Conservation (phyloP, 352 stramenopile species). For the Globisporangium echinulatum region DNA sequence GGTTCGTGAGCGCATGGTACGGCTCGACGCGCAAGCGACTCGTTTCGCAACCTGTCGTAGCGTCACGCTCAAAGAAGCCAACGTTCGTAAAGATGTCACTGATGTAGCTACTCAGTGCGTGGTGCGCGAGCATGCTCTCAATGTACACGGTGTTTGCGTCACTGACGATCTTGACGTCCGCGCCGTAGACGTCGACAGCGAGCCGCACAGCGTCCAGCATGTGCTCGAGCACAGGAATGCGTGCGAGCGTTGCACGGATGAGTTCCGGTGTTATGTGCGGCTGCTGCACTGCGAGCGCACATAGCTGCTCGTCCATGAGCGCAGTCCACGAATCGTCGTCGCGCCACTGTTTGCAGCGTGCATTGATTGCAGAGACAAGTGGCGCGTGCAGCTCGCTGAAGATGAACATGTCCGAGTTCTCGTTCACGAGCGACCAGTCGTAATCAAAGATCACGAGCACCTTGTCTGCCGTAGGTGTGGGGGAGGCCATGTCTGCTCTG, state of each 20-base stretch:
- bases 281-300: slow-evolving; percentile 29
- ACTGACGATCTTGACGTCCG: slow-evolving; percentile 63
- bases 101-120: slow-evolving; percentile 27
- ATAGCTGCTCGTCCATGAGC: slow-evolving; percentile 64
- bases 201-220: slow-evolving; percentile 70
- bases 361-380: slow-evolving; percentile 31
- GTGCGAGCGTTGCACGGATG: slow-evolving; percentile 37
- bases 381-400: slow-evolving; percentile 62
- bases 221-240: slow-evolving; percentile 44
- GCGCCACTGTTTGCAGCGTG: slow-evolving; percentile 17
- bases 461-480: neutral
- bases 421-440: slow-evolving; percentile 79
- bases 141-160: slow-evolving; percentile 82
- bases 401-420: slow-evolving; percentile 78
- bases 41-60: slow-evolving; percentile 8
- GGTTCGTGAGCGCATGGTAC: slow-evolving; percentile 31
- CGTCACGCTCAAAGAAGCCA: slow-evolving; percentile 25
- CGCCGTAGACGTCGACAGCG: slow-evolving; percentile 26
- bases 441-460: slow-evolving; percentile 79
- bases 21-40: slow-evolving; percentile 42
- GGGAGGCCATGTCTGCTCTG: too few relatives aligned
- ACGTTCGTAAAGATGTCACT: slow-evolving; percentile 54
- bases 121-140: slow-evolving; percentile 52
- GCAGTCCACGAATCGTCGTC: slow-evolving; percentile 37
- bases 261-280: slow-evolving; percentile 25